These are phyloP conservation scores for Penicillium maclennaniae DNA, from an alignment of 495 filamentous ascomycete genomes.

Conservation along the genomic window DNA sequence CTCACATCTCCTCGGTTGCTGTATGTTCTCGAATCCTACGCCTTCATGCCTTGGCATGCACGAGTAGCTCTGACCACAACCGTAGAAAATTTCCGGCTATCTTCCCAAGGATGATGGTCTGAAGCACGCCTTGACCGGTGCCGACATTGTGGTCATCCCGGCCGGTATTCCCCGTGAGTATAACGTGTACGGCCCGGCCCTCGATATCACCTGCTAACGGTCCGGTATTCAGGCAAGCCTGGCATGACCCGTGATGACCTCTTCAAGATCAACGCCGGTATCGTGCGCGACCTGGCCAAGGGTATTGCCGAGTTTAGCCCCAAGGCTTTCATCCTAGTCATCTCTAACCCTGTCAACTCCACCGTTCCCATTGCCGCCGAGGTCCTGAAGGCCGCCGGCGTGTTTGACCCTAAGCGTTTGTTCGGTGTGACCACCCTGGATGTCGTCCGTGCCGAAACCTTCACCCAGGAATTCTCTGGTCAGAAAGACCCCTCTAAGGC, in stretches of 20 bases:
- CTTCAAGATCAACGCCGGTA: slow-evolving; percentile 97
- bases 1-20: slow-evolving; percentile 91
- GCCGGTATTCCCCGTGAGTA: slow-evolving; percentile 93
- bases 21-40: slow-evolving; percentile 40
- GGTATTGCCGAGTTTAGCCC: slow-evolving; percentile 81
- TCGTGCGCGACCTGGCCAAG: slow-evolving; percentile 82
- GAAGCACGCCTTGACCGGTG: slow-evolving; percentile 81
- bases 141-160: slow-evolving; percentile 93
- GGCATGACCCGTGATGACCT: slow-evolving; percentile 99
- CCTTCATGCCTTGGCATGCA: not conserved
- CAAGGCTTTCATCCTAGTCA: slow-evolving; percentile 90
- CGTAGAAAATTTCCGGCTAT: slow-evolving; percentile 84
- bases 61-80: slow-evolving; percentile 9
- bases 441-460: slow-evolving; percentile 96
- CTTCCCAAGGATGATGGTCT: slow-evolving; percentile 87
- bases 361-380: slow-evolving; percentile 98
- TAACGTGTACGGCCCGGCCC: not conserved
- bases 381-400: slow-evolving; percentile 84
- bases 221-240: slow-evolving; percentile 70
- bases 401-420: slow-evolving; percentile 89
- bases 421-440: slow-evolving; percentile 98
- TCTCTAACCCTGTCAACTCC: slow-evolving; percentile 99
- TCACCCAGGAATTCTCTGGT: slow-evolving; percentile 81
- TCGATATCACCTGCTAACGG: slow-evolving; percentile 5
- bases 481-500: slow-evolving; percentile 76